Conservation (phyloP, 306 rosid genomes). For the Quercus glauca region DNA sequence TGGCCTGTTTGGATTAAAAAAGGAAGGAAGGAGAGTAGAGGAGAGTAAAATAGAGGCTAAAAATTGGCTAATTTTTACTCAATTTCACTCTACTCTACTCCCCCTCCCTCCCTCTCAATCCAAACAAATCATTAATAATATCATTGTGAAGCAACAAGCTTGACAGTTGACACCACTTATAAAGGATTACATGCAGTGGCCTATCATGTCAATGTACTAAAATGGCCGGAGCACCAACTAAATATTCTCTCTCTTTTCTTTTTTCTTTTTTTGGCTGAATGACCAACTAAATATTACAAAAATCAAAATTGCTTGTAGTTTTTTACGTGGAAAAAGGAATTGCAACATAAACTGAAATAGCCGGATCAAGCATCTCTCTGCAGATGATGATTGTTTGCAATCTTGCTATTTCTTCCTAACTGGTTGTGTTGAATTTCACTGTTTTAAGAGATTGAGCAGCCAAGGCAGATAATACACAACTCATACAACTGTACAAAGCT, state of each 20-base stretch:
- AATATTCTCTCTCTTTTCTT: background rate
- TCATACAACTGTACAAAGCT: background rate
- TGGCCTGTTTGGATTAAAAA: no score
- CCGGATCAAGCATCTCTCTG: background rate
- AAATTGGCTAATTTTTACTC: no score
- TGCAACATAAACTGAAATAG: background rate
- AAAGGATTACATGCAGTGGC: no score
- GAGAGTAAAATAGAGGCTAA: no score
- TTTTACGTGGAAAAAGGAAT: background rate
- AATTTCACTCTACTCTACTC: no score
- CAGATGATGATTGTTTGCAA: background rate
- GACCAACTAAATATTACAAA: no score
- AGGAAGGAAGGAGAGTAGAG: fast-evolving
- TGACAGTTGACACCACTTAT: no score
- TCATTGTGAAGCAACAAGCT: no score
- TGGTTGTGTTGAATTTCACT: background rate
- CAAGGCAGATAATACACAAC: background rate
- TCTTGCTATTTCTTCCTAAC: background rate
- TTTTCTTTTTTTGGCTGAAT: no score
- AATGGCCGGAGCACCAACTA: background rate
- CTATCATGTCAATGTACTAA: background rate
- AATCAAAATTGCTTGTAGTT: background rate
- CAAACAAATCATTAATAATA: no score
- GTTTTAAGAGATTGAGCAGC: background rate
- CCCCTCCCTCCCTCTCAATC: no score